Evolutionary conservation across 1,284 basidiomycete genomes (phyloP), one percentile per base, ranked within the genome.

Genomic region (Moesziomyces aphidis): DNA sequence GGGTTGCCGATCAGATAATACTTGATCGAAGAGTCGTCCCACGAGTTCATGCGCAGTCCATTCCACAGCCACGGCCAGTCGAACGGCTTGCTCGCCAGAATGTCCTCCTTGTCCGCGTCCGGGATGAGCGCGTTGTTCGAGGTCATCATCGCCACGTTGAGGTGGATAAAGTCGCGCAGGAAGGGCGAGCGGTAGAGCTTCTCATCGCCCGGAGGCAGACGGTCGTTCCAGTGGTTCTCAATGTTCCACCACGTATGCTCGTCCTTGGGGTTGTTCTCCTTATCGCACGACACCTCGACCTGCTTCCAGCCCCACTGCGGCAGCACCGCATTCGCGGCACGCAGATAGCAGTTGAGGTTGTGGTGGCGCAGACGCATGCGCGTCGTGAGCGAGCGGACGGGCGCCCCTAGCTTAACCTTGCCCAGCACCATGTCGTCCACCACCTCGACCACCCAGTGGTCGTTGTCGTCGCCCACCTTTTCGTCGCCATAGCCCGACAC

Each of bases 291-390:
- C 49, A 97, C 95, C 85, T 99, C 96, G 64, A 97, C 89, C 87
- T 99, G 97, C 87, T 98, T 98, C 89, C 97, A 99, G 23, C 96
- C 96, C 97, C 96, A 99, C 85, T 97, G 93, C 2, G 97, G 96
- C 43, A 99, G 86, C 48, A 93, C 88, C 1, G 91, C 89, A 83
- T 96, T 97, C 53, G 92, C 92, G 4, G 96, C 95, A 23, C 91
- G 89, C 48, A 99, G 86, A 86, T 98, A 98, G 73, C 82, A 84
- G 31, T 65, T 62, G 13, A 92, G 86, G 42, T 87, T 86, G 61
- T 90, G 83, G 85, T 99, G 95, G 70, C 88, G 89, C 87, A 99
- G 91, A 55, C 96, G 88, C 85, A 99, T 85, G 21, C 94, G 88
- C 1, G 95, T 97, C 22, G 96, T 97, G 61, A 99, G 86, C 31